Base-by-base conservation (phyloP, 208 protist genomes). In the Naegleria fowleri region DNA sequence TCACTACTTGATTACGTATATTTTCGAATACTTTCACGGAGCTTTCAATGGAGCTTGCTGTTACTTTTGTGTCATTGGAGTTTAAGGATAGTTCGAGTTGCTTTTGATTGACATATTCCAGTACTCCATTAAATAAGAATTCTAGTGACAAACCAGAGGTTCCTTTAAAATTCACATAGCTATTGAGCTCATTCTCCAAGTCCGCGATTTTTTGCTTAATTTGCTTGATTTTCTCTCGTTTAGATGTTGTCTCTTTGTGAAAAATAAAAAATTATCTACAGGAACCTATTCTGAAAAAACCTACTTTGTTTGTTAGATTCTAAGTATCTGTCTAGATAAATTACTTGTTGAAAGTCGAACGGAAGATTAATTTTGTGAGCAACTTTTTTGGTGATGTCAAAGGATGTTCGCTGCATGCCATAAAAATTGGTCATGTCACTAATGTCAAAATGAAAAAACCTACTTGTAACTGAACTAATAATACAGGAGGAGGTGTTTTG, bases 391-490 rank as follows among this genome's bases (percentile, higher is more conserved):
- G 36, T 52, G 3, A 5, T 52, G 33, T 87, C 40, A 52, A 55
- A 87, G 0, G 40, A 87, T 5, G 40, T 87, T 52, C 84, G 43
- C 43, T 48, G 43, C 5, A 1, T 1, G 43, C n/a, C 4, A 22
- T 41, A 84, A 36, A 41, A 33, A 84, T 38, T 0, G 5, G 43
- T 48, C 7, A 48, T 9, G 43, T 48, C 5, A 7, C 7, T 40
- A 39, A 84, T 2, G 29, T 84, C 7, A 38, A 4, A 84, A 84
- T 7, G 13, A 40, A 41, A 84, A 84, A 22, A 39, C 13, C 9
- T 84, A 84, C 76, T 87, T 87, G 84, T 16, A 87, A 25, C 52
- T 87, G 84, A 55, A 87, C 33, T 29, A 87, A 11, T 40, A 87
- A 52, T 11, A 55, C 41, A 36, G 84, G 38, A 36, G 84, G 84